phyloP scores from a whole-genome alignment of 1,284 basidiomycete genomes.

The Leccinum pseudoinsigne region DNA sequence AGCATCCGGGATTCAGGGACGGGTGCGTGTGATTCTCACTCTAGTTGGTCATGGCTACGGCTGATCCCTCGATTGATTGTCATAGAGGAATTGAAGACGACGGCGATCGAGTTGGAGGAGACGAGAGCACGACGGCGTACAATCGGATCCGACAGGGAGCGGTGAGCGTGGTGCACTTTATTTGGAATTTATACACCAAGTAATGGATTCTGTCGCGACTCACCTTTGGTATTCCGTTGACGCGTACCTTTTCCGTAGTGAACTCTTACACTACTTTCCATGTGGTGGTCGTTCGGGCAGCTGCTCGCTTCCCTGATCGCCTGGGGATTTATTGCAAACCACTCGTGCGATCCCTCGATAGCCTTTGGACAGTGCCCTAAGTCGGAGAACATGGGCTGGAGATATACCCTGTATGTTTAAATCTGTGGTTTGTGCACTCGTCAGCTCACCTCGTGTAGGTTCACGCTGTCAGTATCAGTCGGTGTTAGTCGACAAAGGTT shows the following conservation, averaged over 20 bases:
- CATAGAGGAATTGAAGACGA: too few species aligned
- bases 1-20: slow-evolving; percentile 70
- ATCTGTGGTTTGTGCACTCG: neutral
- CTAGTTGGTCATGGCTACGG: neutral
- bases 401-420: slow-evolving; percentile 52
- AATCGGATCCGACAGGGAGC: too few species aligned
- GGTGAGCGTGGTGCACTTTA: slow-evolving; percentile 43
- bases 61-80: too few species aligned
- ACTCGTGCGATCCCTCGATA: slow-evolving; percentile 39
- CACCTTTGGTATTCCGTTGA: slow-evolving; percentile 6
- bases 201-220: slow-evolving; percentile 15
- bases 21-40: slow-evolving; percentile 45
- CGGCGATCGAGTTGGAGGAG: too few species aligned
- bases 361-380: slow-evolving; percentile 40
- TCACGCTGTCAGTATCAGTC: slow-evolving; percentile 37
- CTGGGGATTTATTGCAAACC: slow-evolving; percentile 53
- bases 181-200: slow-evolving; percentile 56
- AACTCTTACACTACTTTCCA: slow-evolving; percentile 62
- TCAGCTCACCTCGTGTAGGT: slow-evolving; percentile 27
- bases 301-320: slow-evolving; percentile 51
- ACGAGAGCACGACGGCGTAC: too few species aligned
- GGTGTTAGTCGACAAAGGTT: neutral
- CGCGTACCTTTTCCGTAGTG: slow-evolving; percentile 38
- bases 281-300: slow-evolving; percentile 68
- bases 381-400: slow-evolving; percentile 58